Percentiles rank a stretch among this genome's conserved stretches.
Evolutionary conservation across 257 asterid genomes (phyloP).

Genomic region (Scutellaria galericulata): DNA sequence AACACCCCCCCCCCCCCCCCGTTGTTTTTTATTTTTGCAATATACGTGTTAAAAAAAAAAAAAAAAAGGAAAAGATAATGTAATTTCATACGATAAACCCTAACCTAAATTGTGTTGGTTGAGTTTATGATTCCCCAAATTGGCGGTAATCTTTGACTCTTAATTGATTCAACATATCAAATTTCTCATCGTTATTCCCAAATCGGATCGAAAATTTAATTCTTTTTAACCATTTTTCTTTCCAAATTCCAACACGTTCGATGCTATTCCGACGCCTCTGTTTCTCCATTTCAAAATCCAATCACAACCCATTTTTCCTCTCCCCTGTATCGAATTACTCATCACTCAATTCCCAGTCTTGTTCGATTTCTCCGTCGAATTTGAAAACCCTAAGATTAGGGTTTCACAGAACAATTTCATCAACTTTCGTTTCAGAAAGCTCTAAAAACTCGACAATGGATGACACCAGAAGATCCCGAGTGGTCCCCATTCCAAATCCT

Average conservation of each 20-base stretch:
- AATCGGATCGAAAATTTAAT: conserved; percentile 4
- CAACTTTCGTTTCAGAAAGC: conserved; percentile 47
- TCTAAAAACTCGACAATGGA: conserved; percentile 50
- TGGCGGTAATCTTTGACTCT: conserved; percentile 25
- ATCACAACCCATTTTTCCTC: conserved; percentile 51
- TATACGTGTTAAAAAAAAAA: not conserved
- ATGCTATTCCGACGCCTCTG: conserved; percentile 72
- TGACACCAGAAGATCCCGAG: conserved; percentile 52
- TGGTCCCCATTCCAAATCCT: conserved; percentile 64
- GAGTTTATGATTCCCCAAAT: conserved; percentile 23
- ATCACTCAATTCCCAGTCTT: conserved; percentile 39
- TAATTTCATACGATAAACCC: conserved; percentile 29
- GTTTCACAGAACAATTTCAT: conserved; percentile 39
- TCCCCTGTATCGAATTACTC: conserved; percentile 45
- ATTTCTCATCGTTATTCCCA: not conserved
- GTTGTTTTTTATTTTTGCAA: not conserved
- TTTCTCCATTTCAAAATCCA: conserved; percentile 58
- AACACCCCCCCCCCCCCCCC: no score
- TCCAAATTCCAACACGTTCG: conserved; percentile 36
- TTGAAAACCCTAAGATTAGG: conserved; percentile 42
- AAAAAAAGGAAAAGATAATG: not conserved
- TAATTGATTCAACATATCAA: not conserved
- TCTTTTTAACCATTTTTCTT: conserved; percentile 10
- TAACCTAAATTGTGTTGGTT: conserved; percentile 13
- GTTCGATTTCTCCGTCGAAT: conserved; percentile 36